phyloP scores from a whole-genome alignment of 805 yeast genomes.

The Kodamaea leandrae region DNA sequence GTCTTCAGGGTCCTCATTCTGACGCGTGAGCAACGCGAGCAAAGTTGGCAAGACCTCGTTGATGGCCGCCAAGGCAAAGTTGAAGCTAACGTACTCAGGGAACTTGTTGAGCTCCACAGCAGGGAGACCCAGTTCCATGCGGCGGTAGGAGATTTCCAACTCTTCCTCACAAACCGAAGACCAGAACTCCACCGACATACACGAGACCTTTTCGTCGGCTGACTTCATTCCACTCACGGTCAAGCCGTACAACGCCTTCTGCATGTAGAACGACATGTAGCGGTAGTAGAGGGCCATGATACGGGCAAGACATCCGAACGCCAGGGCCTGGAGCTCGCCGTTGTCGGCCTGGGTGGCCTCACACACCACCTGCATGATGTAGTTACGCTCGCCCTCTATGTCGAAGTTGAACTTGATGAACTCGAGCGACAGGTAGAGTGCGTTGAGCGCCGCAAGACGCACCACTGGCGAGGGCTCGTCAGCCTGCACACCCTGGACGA shows the following conservation, averaged over 20 bases:
- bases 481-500: conserved; percentile 92
- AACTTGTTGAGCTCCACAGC: conserved; percentile 26
- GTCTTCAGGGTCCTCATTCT: conserved; percentile 89
- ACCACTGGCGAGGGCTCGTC: conserved; percentile 73
- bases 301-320: conserved; percentile 91
- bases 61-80: conserved; percentile 83
- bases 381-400: conserved; percentile 92
- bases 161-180: conserved; percentile 99
- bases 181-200: conserved; percentile 99
- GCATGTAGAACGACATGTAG: conserved; percentile 94
- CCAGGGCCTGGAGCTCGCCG: conserved; percentile 83
- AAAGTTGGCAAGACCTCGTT: conserved; percentile 86
- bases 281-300: conserved; percentile 87
- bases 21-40: conserved; percentile 74
- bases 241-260: conserved; percentile 86
- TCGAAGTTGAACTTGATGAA: conserved; percentile 87
- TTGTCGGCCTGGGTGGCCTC: conserved; percentile 94
- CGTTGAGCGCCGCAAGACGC: conserved; percentile 86
- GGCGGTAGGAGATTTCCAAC: conserved; percentile 69
- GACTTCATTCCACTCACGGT: conserved; percentile 92
- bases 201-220: conserved; percentile 78
- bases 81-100: conserved; percentile 53
- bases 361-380: conserved; percentile 97
- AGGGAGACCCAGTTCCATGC: conserved; percentile 57
- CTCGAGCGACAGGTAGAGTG: conserved; percentile 85